phyloP scores from a whole-genome alignment of 495 filamentous ascomycete species.

The Podospora appendiculata region DNA sequence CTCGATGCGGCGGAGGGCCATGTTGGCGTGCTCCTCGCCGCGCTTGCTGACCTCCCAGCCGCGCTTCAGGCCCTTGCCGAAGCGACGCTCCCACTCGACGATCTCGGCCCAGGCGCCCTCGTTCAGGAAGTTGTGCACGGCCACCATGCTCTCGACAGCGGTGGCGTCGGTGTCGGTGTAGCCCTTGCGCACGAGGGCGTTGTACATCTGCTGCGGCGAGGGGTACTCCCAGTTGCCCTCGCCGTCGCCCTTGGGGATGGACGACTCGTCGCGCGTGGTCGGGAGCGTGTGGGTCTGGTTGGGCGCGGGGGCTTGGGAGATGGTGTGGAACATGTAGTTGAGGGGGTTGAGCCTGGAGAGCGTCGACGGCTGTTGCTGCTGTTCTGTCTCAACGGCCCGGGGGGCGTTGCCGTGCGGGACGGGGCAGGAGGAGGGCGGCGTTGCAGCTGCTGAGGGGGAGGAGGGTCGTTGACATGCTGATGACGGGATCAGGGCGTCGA shows the following conservation, averaged over 20 bases:
- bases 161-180: conserved; percentile 89
- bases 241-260: conserved; percentile 76
- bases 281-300: conserved; percentile 67
- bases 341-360: conserved; percentile 79
- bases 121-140: conserved; percentile 95
- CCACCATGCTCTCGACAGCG: conserved; percentile 94
- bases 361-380: conserved; percentile 27
- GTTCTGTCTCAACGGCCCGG: neutral
- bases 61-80: conserved; percentile 56
- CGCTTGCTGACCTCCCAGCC: conserved; percentile 70
- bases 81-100: conserved; percentile 81
- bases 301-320: conserved; percentile 70
- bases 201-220: conserved; percentile 98
- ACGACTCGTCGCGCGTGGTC: conserved; percentile 68
- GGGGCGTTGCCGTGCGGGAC: conserved; percentile 29
- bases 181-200: conserved; percentile 90
- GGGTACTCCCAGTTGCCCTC: conserved; percentile 93
- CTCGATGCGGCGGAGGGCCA: conserved; percentile 24
- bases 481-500: conserved; percentile 34
- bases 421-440: conserved; percentile 44
- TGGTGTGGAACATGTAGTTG: conserved; percentile 88
- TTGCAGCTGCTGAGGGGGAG: conserved; percentile 15
- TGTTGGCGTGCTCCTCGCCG: conserved; percentile 53
- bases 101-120: conserved; percentile 97
- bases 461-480: conserved; percentile 13